These are phyloP conservation scores for Macadamia tetraphylla DNA, from an alignment of 164 flowering plant genomes.

Conservation along the genomic window DNA sequence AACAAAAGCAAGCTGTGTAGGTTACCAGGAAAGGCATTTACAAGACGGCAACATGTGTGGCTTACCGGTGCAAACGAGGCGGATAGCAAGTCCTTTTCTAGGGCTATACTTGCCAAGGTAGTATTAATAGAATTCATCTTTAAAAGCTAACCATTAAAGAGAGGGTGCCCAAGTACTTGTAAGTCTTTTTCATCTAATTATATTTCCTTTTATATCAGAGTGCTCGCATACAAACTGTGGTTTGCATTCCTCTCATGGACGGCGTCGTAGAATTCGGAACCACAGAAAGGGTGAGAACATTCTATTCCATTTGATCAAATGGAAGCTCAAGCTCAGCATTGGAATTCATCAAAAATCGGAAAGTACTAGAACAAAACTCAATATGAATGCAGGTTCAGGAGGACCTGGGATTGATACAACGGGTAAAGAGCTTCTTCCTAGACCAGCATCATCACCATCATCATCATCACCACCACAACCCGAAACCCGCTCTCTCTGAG, in stretches of 20 bases:
- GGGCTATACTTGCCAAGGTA: conserved; percentile 98
- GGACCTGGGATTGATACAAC: conserved; percentile 50
- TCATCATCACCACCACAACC: conserved; percentile 29
- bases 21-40: conserved; percentile 82
- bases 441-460: conserved; percentile 34
- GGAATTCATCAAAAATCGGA: too few relatives aligned
- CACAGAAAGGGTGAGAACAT: conserved; percentile 49
- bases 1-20: conserved; percentile 23
- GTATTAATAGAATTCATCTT: too few relatives aligned
- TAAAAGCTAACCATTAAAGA: background rate
- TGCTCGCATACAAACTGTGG: conserved; percentile 79
- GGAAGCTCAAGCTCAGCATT: too few relatives aligned
- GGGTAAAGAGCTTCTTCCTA: conserved; percentile 55
- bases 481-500: conserved; percentile 87
- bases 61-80: conserved; percentile 78
- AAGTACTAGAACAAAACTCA: background rate
- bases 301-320: too few relatives aligned
- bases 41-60: conserved; percentile 80
- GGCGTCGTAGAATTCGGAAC: conserved; percentile 87
- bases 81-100: conserved; percentile 76
- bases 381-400: conserved; percentile 52
- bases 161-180: too few relatives aligned
- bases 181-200: too few relatives aligned
- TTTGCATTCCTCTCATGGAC: conserved; percentile 77
- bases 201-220: conserved; percentile 33